Conservation (phyloP, 1,284 basidiomycete species). For the Fomitopsis palustris region DNA sequence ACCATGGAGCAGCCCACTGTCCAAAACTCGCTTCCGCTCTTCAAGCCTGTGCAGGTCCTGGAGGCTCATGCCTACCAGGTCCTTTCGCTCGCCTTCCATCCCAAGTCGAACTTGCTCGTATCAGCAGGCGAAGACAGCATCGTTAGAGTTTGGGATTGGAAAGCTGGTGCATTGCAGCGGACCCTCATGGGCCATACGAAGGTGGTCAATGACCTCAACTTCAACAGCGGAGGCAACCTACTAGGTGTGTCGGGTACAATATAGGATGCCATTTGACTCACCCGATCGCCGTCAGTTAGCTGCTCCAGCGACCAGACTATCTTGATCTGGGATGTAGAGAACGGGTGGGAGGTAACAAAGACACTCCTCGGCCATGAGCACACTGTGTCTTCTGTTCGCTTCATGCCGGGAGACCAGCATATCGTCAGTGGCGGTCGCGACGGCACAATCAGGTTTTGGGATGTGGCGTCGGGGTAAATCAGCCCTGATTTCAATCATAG, state of each 20-base stretch:
- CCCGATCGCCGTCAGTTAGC: constrained; percentile 41
- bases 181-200: constrained; percentile 78
- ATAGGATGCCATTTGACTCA: background rate
- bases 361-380: constrained; percentile 77
- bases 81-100: constrained; percentile 47
- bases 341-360: constrained; percentile 67
- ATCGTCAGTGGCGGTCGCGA: constrained; percentile 70
- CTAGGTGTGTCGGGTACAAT: constrained; percentile 43
- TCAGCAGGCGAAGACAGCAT: constrained; percentile 68
- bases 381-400: constrained; percentile 62
- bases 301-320: constrained; percentile 73
- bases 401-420: constrained; percentile 64
- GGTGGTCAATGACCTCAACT: constrained; percentile 68
- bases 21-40: too few species aligned
- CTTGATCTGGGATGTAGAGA: constrained; percentile 71
- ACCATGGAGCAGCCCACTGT: background rate
- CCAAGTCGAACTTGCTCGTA: constrained; percentile 60
- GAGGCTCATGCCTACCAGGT: too few species aligned
- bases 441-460: constrained; percentile 69
- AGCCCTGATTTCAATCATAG: constrained; percentile 25
- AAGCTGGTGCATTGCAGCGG: constrained; percentile 69
- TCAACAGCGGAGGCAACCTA: constrained; percentile 60
- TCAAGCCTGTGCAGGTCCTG: too few species aligned
- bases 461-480: constrained; percentile 60
- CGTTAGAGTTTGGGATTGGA: constrained; percentile 81